Conservation (phyloP, 441 rosid genomes). For the Kokia cookei region DNA sequence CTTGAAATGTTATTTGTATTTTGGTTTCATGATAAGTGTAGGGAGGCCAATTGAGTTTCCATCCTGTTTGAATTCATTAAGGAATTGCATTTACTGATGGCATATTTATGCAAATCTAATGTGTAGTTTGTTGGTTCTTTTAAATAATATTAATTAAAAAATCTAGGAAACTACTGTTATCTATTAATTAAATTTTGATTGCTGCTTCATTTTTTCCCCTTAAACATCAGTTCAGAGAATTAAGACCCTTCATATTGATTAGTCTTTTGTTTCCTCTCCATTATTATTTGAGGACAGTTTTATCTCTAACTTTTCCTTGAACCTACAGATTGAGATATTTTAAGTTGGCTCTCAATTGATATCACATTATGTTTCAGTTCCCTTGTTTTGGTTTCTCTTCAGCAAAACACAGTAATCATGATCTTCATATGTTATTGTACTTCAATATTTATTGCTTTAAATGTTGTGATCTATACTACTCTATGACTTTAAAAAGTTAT, state of each 20-base stretch:
- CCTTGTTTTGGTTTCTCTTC: not conserved
- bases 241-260: not conserved
- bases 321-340: not conserved
- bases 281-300: not conserved
- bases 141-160: not conserved
- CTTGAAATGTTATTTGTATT: not conserved
- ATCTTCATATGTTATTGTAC: not conserved
- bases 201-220: too few species aligned
- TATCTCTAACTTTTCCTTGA: not conserved
- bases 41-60: not conserved
- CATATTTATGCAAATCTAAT: not conserved
- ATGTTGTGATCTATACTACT: not conserved
- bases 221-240: not conserved
- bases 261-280: not conserved
- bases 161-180: not conserved
- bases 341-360: not conserved
- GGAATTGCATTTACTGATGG: not conserved
- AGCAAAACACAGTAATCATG: not conserved
- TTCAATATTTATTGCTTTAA: not conserved
- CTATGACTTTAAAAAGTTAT: not conserved
- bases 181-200: not conserved
- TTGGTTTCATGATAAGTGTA: not conserved
- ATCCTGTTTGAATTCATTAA: not conserved
- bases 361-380: not conserved
- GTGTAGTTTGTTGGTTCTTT: not conserved